Conservation (phyloP, 805 yeast species). For the Candida fluviatilis region DNA sequence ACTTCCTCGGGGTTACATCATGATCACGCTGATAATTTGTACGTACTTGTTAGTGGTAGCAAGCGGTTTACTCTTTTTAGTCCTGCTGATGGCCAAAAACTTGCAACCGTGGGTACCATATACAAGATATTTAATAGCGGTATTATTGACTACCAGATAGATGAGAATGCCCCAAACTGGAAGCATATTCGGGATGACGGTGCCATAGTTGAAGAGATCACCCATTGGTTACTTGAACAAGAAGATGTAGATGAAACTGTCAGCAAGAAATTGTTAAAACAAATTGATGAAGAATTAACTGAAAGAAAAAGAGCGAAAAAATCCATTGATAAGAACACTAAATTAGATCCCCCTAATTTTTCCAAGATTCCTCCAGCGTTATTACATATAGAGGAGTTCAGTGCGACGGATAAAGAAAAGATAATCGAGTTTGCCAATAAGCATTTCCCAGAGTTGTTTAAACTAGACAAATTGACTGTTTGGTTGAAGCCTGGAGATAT, state of each 20-base stretch:
- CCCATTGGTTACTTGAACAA: conserved; percentile 37
- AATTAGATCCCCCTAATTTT: conserved; percentile 59
- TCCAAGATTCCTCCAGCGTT: conserved; percentile 59
- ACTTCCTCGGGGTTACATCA: conserved; percentile 75
- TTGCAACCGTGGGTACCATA: conserved; percentile 66
- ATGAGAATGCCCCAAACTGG: conserved; percentile 63
- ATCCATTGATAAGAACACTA: conserved; percentile 7
- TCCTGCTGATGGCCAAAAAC: conserved; percentile 55
- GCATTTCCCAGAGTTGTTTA: conserved; percentile 47
- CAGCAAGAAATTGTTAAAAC: conserved; percentile 11
- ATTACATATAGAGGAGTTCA: conserved; percentile 55
- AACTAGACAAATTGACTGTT: conserved; percentile 40
- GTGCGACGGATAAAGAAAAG: conserved; percentile 16
- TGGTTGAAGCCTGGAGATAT: conserved; percentile 58
- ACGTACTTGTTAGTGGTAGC: conserved; percentile 54
- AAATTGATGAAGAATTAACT: conserved; percentile 7
- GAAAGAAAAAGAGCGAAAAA: conserved; percentile 4
- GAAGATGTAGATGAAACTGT: conserved; percentile 18
- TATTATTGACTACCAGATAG: conserved; percentile 55
- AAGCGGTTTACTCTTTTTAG: conserved; percentile 66
- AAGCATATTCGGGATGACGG: conserved; percentile 58
- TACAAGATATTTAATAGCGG: conserved; percentile 54
- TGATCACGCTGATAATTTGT: conserved; percentile 76
- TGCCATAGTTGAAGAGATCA: conserved; percentile 48
- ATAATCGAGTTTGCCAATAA: conserved; percentile 34